A percentile compares a stretch with the other conserved stretches of the same genome.
phyloP scores from a whole-genome alignment of 2,329 filamentous ascomycete species.

The Biscogniauxia mediterranea region DNA sequence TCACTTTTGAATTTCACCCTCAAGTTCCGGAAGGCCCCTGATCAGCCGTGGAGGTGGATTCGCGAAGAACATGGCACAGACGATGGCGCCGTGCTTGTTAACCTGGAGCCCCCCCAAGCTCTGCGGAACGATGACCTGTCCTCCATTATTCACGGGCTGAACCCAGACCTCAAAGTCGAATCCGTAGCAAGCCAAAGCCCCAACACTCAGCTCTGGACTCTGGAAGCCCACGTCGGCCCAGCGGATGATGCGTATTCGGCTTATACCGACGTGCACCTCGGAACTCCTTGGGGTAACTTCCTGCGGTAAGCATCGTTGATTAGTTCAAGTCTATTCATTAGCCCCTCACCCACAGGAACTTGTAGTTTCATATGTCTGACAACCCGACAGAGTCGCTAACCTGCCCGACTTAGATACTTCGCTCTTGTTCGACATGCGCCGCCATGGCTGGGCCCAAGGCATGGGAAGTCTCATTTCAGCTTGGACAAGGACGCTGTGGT shows the following conservation, averaged over 20 bases:
- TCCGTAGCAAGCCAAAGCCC: constrained; percentile 64
- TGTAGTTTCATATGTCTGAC: background rate
- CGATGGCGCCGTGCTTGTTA: constrained; percentile 63
- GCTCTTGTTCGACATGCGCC: constrained; percentile 75
- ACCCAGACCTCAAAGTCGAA: constrained; percentile 53
- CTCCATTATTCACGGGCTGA: constrained; percentile 57
- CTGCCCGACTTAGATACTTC: constrained; percentile 63
- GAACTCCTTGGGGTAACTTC: constrained; percentile 57
- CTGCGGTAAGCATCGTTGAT: constrained; percentile 44
- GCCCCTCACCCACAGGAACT: background rate
- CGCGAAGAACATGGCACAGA: constrained; percentile 60
- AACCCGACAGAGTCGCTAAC: background rate
- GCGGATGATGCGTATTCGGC: constrained; percentile 59
- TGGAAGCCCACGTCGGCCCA: constrained; percentile 55
- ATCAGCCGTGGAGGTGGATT: constrained; percentile 67
- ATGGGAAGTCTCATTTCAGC: constrained; percentile 65
- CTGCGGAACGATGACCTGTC: constrained; percentile 40
- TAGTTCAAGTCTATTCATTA: background rate
- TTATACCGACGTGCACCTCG: constrained; percentile 56
- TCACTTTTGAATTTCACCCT: constrained; percentile 63
- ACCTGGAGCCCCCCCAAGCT: constrained; percentile 31
- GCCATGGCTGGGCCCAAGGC: constrained; percentile 86
- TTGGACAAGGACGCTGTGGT: constrained; percentile 77
- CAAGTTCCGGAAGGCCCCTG: constrained; percentile 58
- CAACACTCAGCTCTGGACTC: constrained; percentile 67